Evolutionary conservation across 176 grass and related monocot genomes (phyloP).

Genomic region (Oryza coarctata): DNA sequence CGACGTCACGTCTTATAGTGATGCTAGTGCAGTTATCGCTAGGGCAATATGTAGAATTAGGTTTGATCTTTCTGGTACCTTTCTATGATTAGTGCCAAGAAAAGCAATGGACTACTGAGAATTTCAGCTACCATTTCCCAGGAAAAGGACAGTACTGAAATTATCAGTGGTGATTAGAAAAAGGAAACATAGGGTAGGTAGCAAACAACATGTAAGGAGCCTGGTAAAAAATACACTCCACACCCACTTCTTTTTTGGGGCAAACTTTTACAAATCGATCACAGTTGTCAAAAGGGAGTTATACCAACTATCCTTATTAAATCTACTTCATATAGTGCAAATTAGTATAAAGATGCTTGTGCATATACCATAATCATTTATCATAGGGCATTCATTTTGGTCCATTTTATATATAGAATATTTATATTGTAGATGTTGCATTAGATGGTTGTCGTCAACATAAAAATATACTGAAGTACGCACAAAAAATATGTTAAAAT

Average conservation of each 20-base stretch:
- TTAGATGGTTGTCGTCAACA: no score
- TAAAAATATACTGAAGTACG: no score
- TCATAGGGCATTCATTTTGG: neutral
- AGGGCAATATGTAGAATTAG: no score
- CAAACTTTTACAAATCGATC: neutral
- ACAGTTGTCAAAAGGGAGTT: neutral
- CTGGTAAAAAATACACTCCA: neutral
- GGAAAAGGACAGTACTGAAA: neutral
- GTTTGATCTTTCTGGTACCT: neutral
- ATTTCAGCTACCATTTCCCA: neutral
- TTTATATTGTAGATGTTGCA: neutral
- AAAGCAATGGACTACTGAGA: neutral
- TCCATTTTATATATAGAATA: neutral
- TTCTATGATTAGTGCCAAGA: neutral
- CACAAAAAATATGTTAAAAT: neutral
- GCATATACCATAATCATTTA: neutral
- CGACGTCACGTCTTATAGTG: no score
- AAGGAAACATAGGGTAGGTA: neutral
- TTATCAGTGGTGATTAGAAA: neutral
- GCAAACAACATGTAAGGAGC: neutral
- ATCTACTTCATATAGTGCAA: neutral
- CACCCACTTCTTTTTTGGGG: neutral
- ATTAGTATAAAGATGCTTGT: neutral
- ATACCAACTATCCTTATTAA: neutral
- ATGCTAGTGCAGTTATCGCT: no score